Conservation (phyloP, 805 yeast genomes). For the Kodamaea kaohsiungensis region DNA sequence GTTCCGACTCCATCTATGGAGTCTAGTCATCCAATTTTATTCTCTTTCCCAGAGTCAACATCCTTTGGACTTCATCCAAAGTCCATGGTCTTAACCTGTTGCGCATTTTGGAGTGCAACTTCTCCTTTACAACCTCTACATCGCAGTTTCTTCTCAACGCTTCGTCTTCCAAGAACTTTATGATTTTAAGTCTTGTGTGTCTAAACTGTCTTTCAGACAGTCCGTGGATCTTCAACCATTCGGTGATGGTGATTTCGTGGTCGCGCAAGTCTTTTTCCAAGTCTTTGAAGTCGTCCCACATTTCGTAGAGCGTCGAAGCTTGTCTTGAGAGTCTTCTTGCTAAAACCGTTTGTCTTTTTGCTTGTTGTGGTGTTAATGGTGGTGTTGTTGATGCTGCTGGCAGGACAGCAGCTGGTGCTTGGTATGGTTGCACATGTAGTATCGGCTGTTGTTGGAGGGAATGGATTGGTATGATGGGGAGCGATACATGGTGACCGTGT, state of each 20-base stretch:
- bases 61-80: constrained; percentile 33
- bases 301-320: constrained; percentile 28
- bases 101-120: constrained; percentile 29
- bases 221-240: constrained; percentile 34
- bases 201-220: constrained; percentile 29
- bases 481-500: neutral
- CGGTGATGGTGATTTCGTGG: constrained; percentile 26
- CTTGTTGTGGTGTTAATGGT: constrained; percentile 9
- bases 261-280: constrained; percentile 25
- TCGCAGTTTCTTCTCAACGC: constrained; percentile 19
- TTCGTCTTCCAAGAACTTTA: constrained; percentile 31
- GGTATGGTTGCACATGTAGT: constrained; percentile 1
- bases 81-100: constrained; percentile 33
- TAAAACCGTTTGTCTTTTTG: constrained; percentile 20
- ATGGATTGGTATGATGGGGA: neutral
- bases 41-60: constrained; percentile 29
- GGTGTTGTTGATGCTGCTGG: constrained; percentile 2
- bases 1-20: neutral
- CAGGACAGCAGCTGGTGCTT: neutral
- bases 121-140: constrained; percentile 26
- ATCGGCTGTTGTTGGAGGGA: constrained; percentile 1
- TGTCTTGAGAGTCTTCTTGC: constrained; percentile 28
- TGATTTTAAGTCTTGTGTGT: constrained; percentile 29
- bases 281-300: constrained; percentile 37
- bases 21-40: constrained; percentile 21